phyloP scores from a whole-genome alignment of 2,329 filamentous ascomycete genomes.

The Cladosporium sp. region DNA sequence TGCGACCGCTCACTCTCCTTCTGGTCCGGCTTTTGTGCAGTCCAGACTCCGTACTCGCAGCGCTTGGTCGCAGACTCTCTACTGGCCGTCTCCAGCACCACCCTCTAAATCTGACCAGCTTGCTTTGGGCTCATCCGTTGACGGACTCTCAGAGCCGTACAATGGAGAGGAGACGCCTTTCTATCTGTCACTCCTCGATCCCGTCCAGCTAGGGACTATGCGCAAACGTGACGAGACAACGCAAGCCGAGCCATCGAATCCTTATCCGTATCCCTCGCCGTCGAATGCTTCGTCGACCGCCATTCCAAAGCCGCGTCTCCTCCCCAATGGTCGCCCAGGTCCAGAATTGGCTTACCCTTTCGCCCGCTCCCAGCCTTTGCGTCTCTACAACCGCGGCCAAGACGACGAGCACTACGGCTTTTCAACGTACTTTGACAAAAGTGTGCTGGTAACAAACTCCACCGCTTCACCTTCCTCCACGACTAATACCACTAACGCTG shows the following conservation, averaged over 20 bases:
- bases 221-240: constrained; percentile 23
- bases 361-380: constrained; percentile 65
- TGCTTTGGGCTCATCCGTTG: constrained; percentile 82
- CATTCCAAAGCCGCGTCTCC: constrained; percentile 59
- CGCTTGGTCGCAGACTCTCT: constrained; percentile 22
- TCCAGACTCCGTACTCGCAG: constrained; percentile 3
- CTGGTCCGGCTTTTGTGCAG: not conserved
- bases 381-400: constrained; percentile 76
- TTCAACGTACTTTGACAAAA: constrained; percentile 85
- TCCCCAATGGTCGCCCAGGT: constrained; percentile 64
- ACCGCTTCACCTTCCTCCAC: constrained; percentile 21
- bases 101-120: constrained; percentile 63
- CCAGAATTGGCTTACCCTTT: constrained; percentile 66
- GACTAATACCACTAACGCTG: constrained; percentile 2
- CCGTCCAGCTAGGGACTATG: constrained; percentile 27
- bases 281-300: constrained; percentile 38
- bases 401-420: constrained; percentile 86
- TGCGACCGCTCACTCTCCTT: not conserved
- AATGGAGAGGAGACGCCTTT: constrained; percentile 84
- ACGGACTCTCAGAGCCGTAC: constrained; percentile 63
- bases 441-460: constrained; percentile 69
- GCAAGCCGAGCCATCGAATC: constrained; percentile 7
- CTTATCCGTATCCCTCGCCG: constrained; percentile 12
- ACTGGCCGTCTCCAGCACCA: constrained; percentile 48
- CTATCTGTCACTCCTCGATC: constrained; percentile 64